Evolutionary conservation across 495 filamentous ascomycete genomes (phyloP).

Genomic region (Podospora comata): DNA sequence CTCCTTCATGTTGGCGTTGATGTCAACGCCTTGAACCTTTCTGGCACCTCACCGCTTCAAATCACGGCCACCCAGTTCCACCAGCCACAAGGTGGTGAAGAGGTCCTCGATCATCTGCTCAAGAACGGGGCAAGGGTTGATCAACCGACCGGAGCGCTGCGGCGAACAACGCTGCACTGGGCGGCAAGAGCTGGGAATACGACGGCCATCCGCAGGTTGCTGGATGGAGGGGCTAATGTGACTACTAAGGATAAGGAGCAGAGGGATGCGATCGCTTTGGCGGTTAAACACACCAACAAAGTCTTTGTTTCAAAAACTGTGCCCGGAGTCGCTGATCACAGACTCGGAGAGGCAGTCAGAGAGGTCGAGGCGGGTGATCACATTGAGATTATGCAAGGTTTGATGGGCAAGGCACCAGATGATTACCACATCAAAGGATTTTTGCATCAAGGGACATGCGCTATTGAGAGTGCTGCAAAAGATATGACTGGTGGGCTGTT

Average conservation of each 20-base stretch:
- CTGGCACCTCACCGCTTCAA: not conserved
- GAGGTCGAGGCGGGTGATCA: not conserved
- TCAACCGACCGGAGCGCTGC: not conserved
- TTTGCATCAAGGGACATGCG: not conserved
- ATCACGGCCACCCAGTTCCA: not conserved
- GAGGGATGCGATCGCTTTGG: not conserved
- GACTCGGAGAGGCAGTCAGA: not conserved
- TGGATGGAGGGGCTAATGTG: not conserved
- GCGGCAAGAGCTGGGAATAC: not conserved
- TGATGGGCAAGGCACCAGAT: not conserved
- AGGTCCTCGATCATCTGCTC: not conserved
- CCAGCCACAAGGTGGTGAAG: not conserved
- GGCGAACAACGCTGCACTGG: not conserved
- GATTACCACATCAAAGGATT: not conserved
- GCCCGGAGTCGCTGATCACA: too few relatives aligned
- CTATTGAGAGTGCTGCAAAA: not conserved
- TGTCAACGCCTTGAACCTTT: not conserved
- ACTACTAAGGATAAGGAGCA: not conserved
- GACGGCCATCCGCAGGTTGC: not conserved
- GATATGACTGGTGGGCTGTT: not conserved
- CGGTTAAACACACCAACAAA: not conserved
- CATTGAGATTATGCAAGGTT: not conserved
- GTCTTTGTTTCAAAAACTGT: not conserved
- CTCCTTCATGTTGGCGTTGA: slow-evolving; percentile 15
- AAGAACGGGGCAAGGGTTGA: not conserved